These are phyloP conservation scores for Deinandra increscens DNA, from an alignment of 129 eudicot genomes.

Conservation along the genomic window DNA sequence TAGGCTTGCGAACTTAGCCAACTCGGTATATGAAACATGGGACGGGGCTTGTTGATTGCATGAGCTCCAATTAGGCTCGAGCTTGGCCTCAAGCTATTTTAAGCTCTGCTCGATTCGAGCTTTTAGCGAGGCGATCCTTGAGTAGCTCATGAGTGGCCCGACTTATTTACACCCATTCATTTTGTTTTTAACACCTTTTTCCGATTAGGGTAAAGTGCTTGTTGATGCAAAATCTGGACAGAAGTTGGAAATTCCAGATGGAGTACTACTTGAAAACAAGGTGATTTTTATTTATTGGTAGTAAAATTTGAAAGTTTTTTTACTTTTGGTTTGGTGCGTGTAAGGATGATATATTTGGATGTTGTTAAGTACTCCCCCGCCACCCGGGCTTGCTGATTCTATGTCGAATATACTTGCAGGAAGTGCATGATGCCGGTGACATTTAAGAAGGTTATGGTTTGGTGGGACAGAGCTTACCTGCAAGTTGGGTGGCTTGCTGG, in stretches of 20 bases:
- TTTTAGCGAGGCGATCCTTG: too few species aligned
- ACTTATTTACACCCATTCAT: background rate
- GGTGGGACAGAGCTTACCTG: slow-evolving; percentile 21
- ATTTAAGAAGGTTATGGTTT: slow-evolving; percentile 29
- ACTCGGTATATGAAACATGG: too few species aligned
- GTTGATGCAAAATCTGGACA: slow-evolving; percentile 58
- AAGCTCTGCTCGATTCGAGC: background rate
- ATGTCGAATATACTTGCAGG: slow-evolving; percentile 37
- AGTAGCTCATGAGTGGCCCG: background rate
- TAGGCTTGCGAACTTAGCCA: background rate
- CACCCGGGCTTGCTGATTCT: background rate
- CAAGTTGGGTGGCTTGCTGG: background rate
- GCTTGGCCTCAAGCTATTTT: too few species aligned
- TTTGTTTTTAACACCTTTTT: slow-evolving; percentile 4
- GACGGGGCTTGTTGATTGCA: too few species aligned
- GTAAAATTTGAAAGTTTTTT: too few species aligned
- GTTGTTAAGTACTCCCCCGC: background rate
- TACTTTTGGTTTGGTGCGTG: background rate
- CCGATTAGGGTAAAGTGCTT: slow-evolving; percentile 53
- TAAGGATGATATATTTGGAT: background rate
- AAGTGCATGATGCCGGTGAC: slow-evolving; percentile 60
- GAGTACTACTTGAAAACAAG: slow-evolving; percentile 61
- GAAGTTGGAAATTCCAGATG: slow-evolving; percentile 73
- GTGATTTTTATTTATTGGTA: slow-evolving; percentile 26
- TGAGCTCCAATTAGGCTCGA: background rate